Conservation (phyloP, 1,139 yeast genomes). For the Scheffersomyces illinoinensis region DNA sequence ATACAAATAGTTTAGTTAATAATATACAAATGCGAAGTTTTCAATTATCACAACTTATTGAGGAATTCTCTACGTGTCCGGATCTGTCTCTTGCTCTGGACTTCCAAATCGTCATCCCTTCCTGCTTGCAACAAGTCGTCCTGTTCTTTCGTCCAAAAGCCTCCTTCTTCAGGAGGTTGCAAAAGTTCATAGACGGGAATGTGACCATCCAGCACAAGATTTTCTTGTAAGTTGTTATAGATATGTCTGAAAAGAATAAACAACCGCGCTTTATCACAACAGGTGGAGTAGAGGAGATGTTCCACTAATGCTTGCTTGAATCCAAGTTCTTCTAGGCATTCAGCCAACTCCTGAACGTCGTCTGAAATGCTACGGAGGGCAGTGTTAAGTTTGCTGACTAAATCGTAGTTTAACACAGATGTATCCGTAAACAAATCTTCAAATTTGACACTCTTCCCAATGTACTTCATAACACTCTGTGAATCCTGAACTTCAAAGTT, state of each 20-base stretch:
- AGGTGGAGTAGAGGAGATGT: constrained; percentile 29
- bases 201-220: not conserved
- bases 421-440: constrained; percentile 13
- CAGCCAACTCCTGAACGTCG: constrained; percentile 3
- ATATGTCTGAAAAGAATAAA: constrained; percentile 5
- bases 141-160: constrained; percentile 29
- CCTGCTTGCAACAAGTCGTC: constrained; percentile 21
- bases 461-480: constrained; percentile 7
- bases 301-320: constrained; percentile 17
- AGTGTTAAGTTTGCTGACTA: not conserved
- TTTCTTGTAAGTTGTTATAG: not conserved
- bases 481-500: constrained; percentile 1
- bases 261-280: constrained; percentile 17
- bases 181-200: constrained; percentile 1
- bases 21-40: no score
- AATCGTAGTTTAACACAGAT: constrained; percentile 8
- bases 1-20: not conserved
- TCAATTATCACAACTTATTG: constrained; percentile 2
- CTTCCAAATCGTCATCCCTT: constrained; percentile 14
- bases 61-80: constrained; percentile 24
- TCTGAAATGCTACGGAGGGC: not conserved
- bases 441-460: constrained; percentile 7
- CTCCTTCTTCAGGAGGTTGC: constrained; percentile 13
- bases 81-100: constrained; percentile 22
- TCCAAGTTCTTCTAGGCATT: constrained; percentile 3